These are phyloP conservation scores for Neurospora crassa DNA, from an alignment of 2,329 filamentous ascomycete species.

Conservation along the genomic window DNA sequence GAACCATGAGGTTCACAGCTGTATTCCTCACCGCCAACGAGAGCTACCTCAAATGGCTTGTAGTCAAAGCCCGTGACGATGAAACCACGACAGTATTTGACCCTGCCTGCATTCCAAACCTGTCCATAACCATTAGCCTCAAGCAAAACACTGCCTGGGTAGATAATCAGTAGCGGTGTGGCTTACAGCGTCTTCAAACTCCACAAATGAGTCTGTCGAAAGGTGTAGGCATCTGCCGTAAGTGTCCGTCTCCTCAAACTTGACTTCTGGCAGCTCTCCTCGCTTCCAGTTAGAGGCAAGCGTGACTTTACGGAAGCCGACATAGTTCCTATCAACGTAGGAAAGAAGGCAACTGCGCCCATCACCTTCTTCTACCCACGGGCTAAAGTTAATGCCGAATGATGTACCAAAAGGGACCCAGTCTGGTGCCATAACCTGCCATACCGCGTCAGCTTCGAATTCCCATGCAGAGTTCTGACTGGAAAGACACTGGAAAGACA, in stretches of 20 bases:
- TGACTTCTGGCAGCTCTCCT: constrained; percentile 27
- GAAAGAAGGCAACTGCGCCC: constrained; percentile 35
- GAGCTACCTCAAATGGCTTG: constrained; percentile 40
- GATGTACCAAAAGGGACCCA: constrained; percentile 38
- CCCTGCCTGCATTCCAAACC: constrained; percentile 32
- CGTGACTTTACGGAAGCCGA: constrained; percentile 44
- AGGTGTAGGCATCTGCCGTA: constrained; percentile 41
- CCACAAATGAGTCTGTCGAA: constrained; percentile 42
- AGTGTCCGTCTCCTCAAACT: constrained; percentile 31
- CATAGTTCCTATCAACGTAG: constrained; percentile 40
- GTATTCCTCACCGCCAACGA: constrained; percentile 22
- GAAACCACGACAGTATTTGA: constrained; percentile 39
- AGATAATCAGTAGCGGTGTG: background rate
- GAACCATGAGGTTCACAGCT: constrained; percentile 26
- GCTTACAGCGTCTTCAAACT: constrained; percentile 43
- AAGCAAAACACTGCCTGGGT: background rate
- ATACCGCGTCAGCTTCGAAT: background rate
- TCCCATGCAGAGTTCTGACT: background rate
- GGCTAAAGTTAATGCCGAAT: constrained; percentile 45
- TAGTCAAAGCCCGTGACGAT: constrained; percentile 42
- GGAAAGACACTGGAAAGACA: background rate
- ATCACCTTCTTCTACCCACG: constrained; percentile 33
- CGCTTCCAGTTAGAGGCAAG: constrained; percentile 27
- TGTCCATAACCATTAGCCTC: constrained; percentile 15
- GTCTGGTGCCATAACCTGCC: constrained; percentile 32